Conservation (phyloP, 345 rosid genomes). For the Crucihimalaya himalaica region DNA sequence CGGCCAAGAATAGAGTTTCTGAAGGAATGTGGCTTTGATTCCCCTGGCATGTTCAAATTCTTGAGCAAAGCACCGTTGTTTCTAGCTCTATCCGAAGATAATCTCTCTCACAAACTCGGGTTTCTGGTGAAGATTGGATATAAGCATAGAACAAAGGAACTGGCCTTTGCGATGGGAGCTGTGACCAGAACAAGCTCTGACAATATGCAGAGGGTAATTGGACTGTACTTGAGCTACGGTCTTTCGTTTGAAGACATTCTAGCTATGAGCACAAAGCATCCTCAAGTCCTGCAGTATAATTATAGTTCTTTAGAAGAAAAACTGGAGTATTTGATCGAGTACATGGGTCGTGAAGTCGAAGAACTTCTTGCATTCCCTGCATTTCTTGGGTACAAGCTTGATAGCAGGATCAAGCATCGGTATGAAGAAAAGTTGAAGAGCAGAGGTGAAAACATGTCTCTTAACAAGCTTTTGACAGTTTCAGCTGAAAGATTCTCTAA, state of each 20-base stretch:
- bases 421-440: conserved; percentile 58
- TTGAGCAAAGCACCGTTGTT: conserved; percentile 70
- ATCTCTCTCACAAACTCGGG: conserved; percentile 61
- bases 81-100: conserved; percentile 64
- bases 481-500: conserved; percentile 57
- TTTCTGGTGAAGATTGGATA: conserved; percentile 73
- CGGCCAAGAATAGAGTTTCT: conserved; percentile 65
- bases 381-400: conserved; percentile 80
- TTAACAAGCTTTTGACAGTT: conserved; percentile 66
- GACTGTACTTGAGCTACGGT: conserved; percentile 58
- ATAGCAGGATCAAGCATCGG: conserved; percentile 73
- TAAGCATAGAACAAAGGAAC: conserved; percentile 56
- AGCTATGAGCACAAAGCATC: conserved; percentile 82
- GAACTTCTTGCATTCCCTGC: conserved; percentile 80
- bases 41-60: conserved; percentile 68
- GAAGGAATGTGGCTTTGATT: conserved; percentile 64
- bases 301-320: conserved; percentile 60
- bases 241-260: conserved; percentile 58
- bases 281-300: conserved; percentile 70
- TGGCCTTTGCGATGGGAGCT: conserved; percentile 69
- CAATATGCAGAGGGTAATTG: conserved; percentile 76
- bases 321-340: conserved; percentile 68
- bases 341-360: conserved; percentile 74
- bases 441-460: conserved; percentile 64
- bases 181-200: conserved; percentile 74